A percentile compares a stretch with the other conserved stretches of the same genome.
These are phyloP conservation scores for Coemansia sp. DNA, from an alignment of 192 early-diverging fungal genomes.

Conservation along the genomic window DNA sequence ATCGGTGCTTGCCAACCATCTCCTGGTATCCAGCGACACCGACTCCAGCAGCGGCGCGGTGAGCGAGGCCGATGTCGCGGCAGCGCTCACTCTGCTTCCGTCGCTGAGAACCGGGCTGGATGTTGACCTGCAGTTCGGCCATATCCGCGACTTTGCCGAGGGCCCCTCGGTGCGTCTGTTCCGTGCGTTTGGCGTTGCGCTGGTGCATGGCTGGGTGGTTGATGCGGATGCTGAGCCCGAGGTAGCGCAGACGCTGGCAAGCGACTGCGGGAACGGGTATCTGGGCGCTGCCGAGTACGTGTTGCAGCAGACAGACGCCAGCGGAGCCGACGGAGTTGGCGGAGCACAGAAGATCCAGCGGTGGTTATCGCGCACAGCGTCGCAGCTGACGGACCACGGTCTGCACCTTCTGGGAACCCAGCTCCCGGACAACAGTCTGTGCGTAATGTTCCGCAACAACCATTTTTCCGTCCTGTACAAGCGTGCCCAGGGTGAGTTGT, in stretches of 20 bases:
- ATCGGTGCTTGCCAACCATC: conserved; percentile 72
- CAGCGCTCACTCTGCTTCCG: conserved; percentile 35
- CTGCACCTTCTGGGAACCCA: conserved; percentile 64
- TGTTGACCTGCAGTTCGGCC: conserved; percentile 83
- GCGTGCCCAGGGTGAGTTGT: conserved; percentile 54
- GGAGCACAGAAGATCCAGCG: conserved; percentile 56
- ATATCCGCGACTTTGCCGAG: conserved; percentile 71
- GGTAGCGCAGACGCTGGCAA: conserved; percentile 59
- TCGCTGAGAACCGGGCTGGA: conserved; percentile 60
- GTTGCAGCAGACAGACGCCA: conserved; percentile 59
- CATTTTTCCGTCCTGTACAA: conserved; percentile 82
- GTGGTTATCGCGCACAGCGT: conserved; percentile 74
- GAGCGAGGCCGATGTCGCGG: conserved; percentile 6
- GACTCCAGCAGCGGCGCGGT: not conserved
- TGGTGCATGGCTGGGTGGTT: conserved; percentile 92
- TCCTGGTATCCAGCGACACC: conserved; percentile 42
- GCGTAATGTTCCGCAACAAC: conserved; percentile 93
- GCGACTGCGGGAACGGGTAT: conserved; percentile 63
- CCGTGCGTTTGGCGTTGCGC: conserved; percentile 71
- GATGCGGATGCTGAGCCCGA: conserved; percentile 60
- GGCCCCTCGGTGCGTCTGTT: conserved; percentile 65
- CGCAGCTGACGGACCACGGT: conserved; percentile 85
- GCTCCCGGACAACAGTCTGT: conserved; percentile 60
- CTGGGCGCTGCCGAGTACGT: conserved; percentile 80
- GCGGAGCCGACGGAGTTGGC: conserved; percentile 19